Evolutionary conservation across 192 early-diverging fungal genomes (phyloP).

Genomic region (Backusella tarrabulga): DNA sequence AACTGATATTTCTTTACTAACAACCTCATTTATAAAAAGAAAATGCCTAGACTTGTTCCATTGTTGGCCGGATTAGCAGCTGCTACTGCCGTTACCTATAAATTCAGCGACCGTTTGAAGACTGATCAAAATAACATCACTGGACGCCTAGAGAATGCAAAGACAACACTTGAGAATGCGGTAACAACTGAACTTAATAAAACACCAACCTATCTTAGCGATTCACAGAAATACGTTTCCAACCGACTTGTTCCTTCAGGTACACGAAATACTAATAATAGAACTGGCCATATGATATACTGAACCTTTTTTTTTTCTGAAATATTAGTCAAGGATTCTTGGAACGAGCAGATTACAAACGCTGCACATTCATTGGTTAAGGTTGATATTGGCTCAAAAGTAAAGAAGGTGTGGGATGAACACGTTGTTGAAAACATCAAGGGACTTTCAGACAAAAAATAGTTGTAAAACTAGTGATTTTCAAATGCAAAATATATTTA

Average conservation of each 20-base stretch:
- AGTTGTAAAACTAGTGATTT: not conserved
- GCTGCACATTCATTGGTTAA: slow-evolving; percentile 5
- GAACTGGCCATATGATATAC: not conserved
- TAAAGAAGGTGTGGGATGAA: not conserved
- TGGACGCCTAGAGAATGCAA: not conserved
- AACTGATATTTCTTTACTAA: not conserved
- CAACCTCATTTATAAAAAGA: not conserved
- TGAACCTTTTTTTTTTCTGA: not conserved
- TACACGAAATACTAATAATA: not conserved
- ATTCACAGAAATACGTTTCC: slow-evolving; percentile 11
- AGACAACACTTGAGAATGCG: slow-evolving; percentile 8
- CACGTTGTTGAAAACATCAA: slow-evolving; percentile 9
- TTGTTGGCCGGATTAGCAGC: slow-evolving; percentile 10
- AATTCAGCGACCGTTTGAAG: not conserved
- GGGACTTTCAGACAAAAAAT: slow-evolving; percentile 5
- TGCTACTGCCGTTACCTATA: slow-evolving; percentile 5
- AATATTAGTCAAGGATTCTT: slow-evolving; percentile 7
- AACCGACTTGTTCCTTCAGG: slow-evolving; percentile 10
- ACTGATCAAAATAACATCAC: not conserved
- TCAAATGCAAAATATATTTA: not conserved
- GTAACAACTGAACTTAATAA: not conserved
- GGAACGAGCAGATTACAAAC: slow-evolving; percentile 9
- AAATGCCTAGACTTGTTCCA: slow-evolving; percentile 13
- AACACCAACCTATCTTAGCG: not conserved
- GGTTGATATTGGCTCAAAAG: slow-evolving; percentile 15